Base-by-base conservation (phyloP, 2,329 filamentous ascomycete species). In the Xylariaceae sp. region DNA sequence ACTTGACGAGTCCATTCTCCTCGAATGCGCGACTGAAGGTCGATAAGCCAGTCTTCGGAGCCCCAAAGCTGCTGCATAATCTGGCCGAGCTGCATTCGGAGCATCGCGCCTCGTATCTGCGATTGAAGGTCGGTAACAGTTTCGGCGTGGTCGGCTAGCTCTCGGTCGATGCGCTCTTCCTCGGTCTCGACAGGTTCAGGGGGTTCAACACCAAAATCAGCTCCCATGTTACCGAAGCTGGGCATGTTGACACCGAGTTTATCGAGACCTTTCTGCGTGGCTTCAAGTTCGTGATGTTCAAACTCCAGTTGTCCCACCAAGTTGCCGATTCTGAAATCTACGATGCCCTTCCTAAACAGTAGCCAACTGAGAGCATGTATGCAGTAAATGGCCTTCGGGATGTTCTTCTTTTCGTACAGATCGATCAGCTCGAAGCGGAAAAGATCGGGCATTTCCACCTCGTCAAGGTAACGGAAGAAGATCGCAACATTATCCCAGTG, bases 371-470 rank as follows among this genome's bases (percentile, higher is more conserved):
- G 79, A 0, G 94, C 94, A 70, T 99, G 94, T 55, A 99, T 94
- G 72, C 94, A 99, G 77, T 99, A 96, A 63, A 99, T 99, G 72
- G 97, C 95, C 74, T 97, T 99, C 3, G 94, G 94, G 1, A 97
- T 95, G 69, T 99, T 99, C 77, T 99, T 99, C 80, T 97, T 99
- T 75, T 99, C 95, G 77, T 99, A 99, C 10, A 99, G 78, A 74
- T 99, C 94, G 64, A 97, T 96, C 51, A 97, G 81, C 73, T 99
- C 94, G 73, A 99, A 99, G 59, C 93, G 87, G 74, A 99, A 99
- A 15, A 99, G 82, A 68, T 99, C 95, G 1, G 94, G 94, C 2
- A 99, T 79, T 69, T 96, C 89, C 7, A 97, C 86, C 61, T 97
- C 90, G 64, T 93, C 90, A 1, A 99, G 82, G 65, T 96, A 96